phyloP scores from a whole-genome alignment of 164 flowering plant species.

The Litsea cubeba region DNA sequence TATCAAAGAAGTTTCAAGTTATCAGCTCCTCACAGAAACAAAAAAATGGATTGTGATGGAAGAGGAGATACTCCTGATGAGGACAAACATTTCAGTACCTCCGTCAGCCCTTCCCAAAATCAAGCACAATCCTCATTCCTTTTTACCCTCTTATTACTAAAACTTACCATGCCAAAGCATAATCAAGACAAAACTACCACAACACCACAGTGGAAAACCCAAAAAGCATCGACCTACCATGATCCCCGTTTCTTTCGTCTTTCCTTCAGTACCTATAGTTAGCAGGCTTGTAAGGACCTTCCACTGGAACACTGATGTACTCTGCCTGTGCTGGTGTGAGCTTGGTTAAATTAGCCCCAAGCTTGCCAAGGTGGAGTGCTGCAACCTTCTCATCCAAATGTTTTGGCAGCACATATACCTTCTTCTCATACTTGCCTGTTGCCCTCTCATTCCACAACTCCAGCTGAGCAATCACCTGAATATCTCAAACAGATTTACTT shows the following conservation, averaged over 20 bases:
- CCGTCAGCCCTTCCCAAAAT: no score
- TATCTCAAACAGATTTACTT: background rate
- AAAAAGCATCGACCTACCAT: background rate
- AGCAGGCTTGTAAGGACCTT: slow-evolving; percentile 28
- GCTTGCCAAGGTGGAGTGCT: slow-evolving; percentile 24
- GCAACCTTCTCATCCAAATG: slow-evolving; percentile 28
- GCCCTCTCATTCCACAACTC: slow-evolving; percentile 27
- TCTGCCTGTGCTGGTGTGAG: slow-evolving; percentile 23
- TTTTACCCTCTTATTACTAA: no score
- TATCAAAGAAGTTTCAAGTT: no score
- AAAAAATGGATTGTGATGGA: no score
- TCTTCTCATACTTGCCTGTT: slow-evolving; percentile 22
- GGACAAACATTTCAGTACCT: no score
- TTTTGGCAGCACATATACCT: slow-evolving; percentile 26
- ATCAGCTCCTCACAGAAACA: no score
- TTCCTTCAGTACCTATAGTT: slow-evolving; percentile 20
- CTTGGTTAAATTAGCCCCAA: slow-evolving; percentile 23
- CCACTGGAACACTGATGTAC: slow-evolving; percentile 18
- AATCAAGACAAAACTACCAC: no score
- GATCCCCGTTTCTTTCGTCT: background rate
- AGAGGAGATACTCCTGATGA: no score
- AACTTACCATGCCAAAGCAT: no score
- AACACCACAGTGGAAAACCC: no score
- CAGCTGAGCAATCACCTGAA: slow-evolving; percentile 25
- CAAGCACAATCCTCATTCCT: no score